Conservation (phyloP, 192 early-diverging fungal genomes). For the Gaertneriomyces sp. region DNA sequence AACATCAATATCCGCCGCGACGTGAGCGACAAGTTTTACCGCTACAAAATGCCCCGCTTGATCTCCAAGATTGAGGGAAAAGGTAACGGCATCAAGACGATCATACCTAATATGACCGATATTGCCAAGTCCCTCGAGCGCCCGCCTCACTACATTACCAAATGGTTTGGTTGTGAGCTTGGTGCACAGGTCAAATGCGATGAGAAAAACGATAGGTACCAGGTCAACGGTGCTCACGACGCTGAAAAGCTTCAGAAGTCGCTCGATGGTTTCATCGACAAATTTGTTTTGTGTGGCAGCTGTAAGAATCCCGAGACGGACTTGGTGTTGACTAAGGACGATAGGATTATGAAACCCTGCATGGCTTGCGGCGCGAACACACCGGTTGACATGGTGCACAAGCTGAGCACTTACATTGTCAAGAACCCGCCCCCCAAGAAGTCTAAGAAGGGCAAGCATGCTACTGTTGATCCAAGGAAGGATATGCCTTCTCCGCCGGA, state of each 20-base stretch:
- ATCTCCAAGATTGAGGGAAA: conserved; percentile 86
- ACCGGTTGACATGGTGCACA: conserved; percentile 83
- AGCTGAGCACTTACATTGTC: conserved; percentile 82
- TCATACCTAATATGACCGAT: conserved; percentile 94
- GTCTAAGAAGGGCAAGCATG: conserved; percentile 20
- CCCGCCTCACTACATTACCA: conserved; percentile 71
- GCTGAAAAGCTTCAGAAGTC: conserved; percentile 79
- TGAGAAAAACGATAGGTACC: conserved; percentile 85
- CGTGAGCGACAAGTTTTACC: conserved; percentile 90
- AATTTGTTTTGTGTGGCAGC: conserved; percentile 86
- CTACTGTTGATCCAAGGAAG: conserved; percentile 13
- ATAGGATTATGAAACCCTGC: conserved; percentile 70
- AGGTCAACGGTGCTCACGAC: conserved; percentile 94
- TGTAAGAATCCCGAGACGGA: conserved; percentile 98
- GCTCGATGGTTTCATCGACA: conserved; percentile 88
- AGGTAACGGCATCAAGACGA: conserved; percentile 99
- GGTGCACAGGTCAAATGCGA: conserved; percentile 91
- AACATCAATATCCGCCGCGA: conserved; percentile 82
- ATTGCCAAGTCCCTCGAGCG: conserved; percentile 85
- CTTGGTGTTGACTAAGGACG: conserved; percentile 63
- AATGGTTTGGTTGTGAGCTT: conserved; percentile 93
- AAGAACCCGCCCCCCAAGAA: conserved; percentile 78
- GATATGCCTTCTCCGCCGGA: conserved; percentile 39
- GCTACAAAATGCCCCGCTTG: conserved; percentile 96
- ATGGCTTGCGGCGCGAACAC: conserved; percentile 86